Evolutionary conservation across 768 basidiomycete genomes (phyloP).

Genomic region (Epithele typhae): DNA sequence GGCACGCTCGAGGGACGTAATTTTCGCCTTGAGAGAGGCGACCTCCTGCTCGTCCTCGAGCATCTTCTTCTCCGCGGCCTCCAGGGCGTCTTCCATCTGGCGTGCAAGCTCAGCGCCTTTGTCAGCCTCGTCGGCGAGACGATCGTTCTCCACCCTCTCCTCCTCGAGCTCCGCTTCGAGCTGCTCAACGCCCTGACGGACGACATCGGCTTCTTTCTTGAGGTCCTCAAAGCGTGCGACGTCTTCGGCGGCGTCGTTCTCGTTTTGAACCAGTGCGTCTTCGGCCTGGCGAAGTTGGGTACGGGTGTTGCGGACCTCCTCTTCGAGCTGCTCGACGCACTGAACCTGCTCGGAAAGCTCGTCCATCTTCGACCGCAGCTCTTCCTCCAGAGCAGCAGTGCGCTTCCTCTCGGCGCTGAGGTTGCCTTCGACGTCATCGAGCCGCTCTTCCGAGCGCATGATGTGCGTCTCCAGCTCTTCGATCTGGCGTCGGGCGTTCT

Average conservation of each 20-base stretch:
- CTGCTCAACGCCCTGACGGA: conserved; percentile 41
- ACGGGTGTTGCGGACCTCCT: conserved; percentile 35
- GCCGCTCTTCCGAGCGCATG: conserved; percentile 43
- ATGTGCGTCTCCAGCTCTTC: conserved; percentile 61
- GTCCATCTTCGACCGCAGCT: conserved; percentile 31
- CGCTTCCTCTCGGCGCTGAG: conserved; percentile 49
- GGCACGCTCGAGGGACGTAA: conserved; percentile 57
- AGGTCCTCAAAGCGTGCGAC: conserved; percentile 50
- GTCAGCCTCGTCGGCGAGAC: conserved; percentile 48
- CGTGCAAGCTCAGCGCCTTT: conserved; percentile 50
- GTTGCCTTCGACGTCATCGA: conserved; percentile 54
- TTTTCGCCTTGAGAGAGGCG: conserved; percentile 44
- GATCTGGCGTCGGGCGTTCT: conserved; percentile 54
- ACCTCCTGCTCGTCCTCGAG: conserved; percentile 52
- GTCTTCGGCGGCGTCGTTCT: conserved; percentile 52
- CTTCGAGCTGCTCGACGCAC: conserved; percentile 20
- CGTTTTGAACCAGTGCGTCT: conserved; percentile 52
- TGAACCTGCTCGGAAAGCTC: conserved; percentile 21
- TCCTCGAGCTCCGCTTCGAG: conserved; percentile 44
- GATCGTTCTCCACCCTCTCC: conserved; percentile 43
- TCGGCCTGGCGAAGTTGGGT: conserved; percentile 39
- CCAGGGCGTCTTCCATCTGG: conserved; percentile 74
- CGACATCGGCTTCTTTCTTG: conserved; percentile 48
- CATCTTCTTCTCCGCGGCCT: conserved; percentile 72
- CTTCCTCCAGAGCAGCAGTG: conserved; percentile 33